Conservation (phyloP, 1,284 basidiomycete genomes). For the Mycena citricolor region DNA sequence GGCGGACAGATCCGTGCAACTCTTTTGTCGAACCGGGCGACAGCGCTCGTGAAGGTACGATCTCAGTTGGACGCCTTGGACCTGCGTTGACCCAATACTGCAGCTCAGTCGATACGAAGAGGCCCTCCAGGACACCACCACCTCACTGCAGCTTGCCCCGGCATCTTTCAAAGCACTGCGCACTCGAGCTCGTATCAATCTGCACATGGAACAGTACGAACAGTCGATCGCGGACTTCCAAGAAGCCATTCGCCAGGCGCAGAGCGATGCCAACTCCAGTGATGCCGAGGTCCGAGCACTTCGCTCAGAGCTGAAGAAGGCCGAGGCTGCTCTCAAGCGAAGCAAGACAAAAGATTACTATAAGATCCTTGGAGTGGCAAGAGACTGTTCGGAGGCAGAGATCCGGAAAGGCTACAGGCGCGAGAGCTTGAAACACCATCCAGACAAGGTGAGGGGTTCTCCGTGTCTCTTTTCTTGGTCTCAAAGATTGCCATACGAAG, state of each 20-base stretch:
- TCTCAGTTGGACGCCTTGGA: neutral
- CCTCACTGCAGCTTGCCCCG: conserved; percentile 63
- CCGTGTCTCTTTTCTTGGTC: conserved; percentile 3
- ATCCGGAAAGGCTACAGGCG: conserved; percentile 80
- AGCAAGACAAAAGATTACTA: conserved; percentile 87
- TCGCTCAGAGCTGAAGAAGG: conserved; percentile 69
- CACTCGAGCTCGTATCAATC: conserved; percentile 78
- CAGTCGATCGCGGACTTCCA: conserved; percentile 76
- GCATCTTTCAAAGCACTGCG: conserved; percentile 83
- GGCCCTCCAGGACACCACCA: conserved; percentile 70
- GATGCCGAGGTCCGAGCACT: conserved; percentile 65
- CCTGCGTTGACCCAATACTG: conserved; percentile 10
- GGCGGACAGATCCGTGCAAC: conserved; percentile 79
- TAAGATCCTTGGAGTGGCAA: conserved; percentile 65
- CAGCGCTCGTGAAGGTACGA: conserved; percentile 71
- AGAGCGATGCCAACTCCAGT: conserved; percentile 49
- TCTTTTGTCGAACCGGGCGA: conserved; percentile 82
- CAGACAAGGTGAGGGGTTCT: conserved; percentile 63
- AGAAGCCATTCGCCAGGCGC: conserved; percentile 69
- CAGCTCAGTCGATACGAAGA: conserved; percentile 66
- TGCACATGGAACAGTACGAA: conserved; percentile 77
- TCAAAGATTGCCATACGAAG: conserved; percentile 30
- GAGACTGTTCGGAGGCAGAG: conserved; percentile 64
- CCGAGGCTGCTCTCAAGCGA: conserved; percentile 74
- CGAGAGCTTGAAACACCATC: conserved; percentile 81